Evolutionary conservation across 2,329 filamentous ascomycete species (phyloP).

Genomic region (Colletotrichum lentis): DNA sequence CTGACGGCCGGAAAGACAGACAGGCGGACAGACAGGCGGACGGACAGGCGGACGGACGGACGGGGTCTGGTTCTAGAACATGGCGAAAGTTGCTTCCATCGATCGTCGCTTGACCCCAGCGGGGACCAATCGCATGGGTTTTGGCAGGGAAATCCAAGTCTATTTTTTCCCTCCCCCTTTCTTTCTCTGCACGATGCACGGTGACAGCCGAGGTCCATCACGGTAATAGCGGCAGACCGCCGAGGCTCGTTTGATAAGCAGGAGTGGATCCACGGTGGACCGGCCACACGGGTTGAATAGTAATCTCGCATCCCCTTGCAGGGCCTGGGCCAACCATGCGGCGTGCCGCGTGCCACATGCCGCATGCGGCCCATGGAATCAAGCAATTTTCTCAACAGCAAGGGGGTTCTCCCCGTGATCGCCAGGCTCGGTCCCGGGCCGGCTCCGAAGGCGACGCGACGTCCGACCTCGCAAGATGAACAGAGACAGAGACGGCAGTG

Average conservation of each 20-base stretch:
- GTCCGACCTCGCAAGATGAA: not conserved
- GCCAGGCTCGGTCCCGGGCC: conserved; percentile 22
- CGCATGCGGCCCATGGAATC: conserved; percentile 17
- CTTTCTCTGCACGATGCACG: not conserved
- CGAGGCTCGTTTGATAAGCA: conserved; percentile 21
- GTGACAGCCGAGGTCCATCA: conserved; percentile 27
- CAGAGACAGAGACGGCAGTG: not conserved
- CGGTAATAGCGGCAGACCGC: not conserved
- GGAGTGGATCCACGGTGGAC: conserved; percentile 3
- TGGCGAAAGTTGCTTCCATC: conserved; percentile 3
- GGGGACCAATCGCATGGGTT: conserved; percentile 21
- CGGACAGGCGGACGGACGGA: no score
- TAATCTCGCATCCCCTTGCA: conserved; percentile 5
- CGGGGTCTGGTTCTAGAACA: conserved; percentile 19
- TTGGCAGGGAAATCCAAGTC: conserved; percentile 16
- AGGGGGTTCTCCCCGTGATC: conserved; percentile 19
- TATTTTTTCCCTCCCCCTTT: not conserved
- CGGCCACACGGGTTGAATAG: conserved; percentile 18
- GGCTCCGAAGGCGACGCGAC: conserved; percentile 16
- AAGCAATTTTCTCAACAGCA: conserved; percentile 21
- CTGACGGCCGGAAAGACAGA: not conserved
- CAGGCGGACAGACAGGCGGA: no score
- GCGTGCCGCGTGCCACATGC: no score
- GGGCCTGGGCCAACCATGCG: conserved; percentile 24
- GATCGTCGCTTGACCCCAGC: conserved; percentile 29